Evolutionary conservation across 164 flowering plant genomes (phyloP).

Genomic region (Paratinospora sagittata): DNA sequence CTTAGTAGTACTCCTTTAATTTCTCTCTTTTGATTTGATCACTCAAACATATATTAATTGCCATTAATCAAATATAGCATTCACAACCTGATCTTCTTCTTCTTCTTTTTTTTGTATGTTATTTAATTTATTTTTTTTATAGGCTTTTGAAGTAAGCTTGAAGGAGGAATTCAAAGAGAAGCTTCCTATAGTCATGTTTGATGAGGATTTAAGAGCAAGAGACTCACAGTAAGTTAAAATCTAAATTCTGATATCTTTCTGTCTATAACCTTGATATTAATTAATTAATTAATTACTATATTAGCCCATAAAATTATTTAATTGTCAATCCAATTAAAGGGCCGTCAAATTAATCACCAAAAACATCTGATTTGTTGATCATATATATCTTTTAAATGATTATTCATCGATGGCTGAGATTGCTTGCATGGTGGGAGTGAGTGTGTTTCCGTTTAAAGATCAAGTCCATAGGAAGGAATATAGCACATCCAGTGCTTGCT

Average conservation of each 20-base stretch:
- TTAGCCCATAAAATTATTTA: neutral
- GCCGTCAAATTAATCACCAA: no score
- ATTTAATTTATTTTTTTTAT: neutral
- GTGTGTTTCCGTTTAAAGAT: neutral
- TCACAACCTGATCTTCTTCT: no score
- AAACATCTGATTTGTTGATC: no score
- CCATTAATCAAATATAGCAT: neutral
- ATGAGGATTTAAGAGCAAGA: constrained; percentile 46
- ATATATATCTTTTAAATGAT: neutral
- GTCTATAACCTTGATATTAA: constrained; percentile 9
- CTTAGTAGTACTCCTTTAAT: no score
- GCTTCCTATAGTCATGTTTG: constrained; percentile 51
- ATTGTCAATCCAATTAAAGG: no score
- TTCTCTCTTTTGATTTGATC: neutral
- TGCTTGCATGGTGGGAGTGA: neutral
- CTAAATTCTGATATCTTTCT: neutral
- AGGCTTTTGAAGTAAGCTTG: constrained; percentile 42
- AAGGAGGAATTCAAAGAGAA: constrained; percentile 49
- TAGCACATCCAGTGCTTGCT: neutral
- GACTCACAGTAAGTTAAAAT: constrained; percentile 65
- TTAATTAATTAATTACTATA: neutral
- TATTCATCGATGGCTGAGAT: neutral
- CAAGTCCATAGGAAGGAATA: neutral
- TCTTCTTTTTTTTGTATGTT: no score
- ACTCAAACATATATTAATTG: neutral